Evolutionary conservation across 2,329 filamentous ascomycete genomes (phyloP), one percentile per base, ranked within the genome.

Genomic region (Capronia coronata): DNA sequence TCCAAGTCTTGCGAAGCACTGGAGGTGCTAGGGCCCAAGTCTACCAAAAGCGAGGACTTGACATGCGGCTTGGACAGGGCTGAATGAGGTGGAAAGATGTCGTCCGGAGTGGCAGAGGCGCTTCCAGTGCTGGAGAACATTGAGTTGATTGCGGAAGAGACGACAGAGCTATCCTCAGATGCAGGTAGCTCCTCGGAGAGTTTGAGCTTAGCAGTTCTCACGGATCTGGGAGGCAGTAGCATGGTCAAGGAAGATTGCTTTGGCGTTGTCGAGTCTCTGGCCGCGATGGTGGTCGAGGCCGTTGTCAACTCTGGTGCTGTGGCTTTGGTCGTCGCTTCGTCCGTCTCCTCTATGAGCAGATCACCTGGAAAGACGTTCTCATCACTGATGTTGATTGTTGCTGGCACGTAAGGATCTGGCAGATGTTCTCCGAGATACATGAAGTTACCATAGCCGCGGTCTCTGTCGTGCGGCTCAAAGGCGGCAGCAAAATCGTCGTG

Each of bases 361-460:
- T 19, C 34, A 6, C 19, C 34, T 16, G 11, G 11, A 25, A 16
- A 34, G 14, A 21, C 22, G n/a, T 18, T 29, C 11, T 16, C 22
- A 14, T 11, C 32, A 22, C 32, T 27, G n/a, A 14, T 6, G 9
- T 21, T 29, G 19, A 27, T 4, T 2, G 21, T 11, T 3, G 29
- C 18, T 22, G 51, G 48, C 25, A 51, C 18, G 8, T 47, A 51
- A 16, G 51, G 51, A 43, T 54, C 51, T 22, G 48, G 48, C n/a
- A 54, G 16, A 42, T 54, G 48, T 2, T 54, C 44, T 21, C 41
- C 51, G 19, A 45, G 21, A 18, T 41, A 37, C 7, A 16, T 34
- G 47, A 48, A 51, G 14, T 22, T 37, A 27, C 14, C 21, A 30
- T 21, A 9, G 29, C 6, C 11, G n/a, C 3, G 14, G 4, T 19